phyloP scores from a whole-genome alignment of 805 yeast species.

The Saccharomycopsis sp. region DNA sequence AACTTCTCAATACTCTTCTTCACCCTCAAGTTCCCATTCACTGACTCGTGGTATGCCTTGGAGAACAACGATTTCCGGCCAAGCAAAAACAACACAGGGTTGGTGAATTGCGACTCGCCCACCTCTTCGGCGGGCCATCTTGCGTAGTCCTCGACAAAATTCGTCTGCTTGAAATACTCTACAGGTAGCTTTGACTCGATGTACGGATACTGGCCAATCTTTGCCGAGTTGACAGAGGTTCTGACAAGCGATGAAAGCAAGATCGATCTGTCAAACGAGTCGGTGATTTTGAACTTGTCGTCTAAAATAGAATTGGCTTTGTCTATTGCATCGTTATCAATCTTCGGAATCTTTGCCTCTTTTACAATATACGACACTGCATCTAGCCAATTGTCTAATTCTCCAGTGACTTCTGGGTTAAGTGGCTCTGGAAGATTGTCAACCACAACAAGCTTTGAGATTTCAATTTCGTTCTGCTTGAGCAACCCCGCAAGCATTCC shows the following conservation, averaged over 20 bases:
- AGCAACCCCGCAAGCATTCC: conserved; percentile 11
- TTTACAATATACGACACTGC: conserved; percentile 8
- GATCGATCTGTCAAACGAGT: not conserved
- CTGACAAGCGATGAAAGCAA: conserved; percentile 9
- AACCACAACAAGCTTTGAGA: conserved; percentile 13
- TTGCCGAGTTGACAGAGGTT: conserved; percentile 1
- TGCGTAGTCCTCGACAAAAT: conserved; percentile 1
- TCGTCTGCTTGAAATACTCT: conserved; percentile 1
- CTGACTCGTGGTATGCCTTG: not conserved
- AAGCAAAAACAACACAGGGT: conserved; percentile 17
- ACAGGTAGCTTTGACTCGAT: conserved; percentile 17
- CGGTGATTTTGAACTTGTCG: conserved; percentile 11
- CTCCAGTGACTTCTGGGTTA: not conserved
- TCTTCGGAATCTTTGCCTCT: conserved; percentile 8
- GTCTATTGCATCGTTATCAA: conserved; percentile 15
- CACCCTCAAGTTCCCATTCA: not conserved
- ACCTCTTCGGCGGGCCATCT: conserved; percentile 10
- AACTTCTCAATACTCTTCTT: conserved; percentile 19
- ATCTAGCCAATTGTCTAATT: conserved; percentile 9
- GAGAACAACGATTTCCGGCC: conserved; percentile 13
- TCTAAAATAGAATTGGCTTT: conserved; percentile 5
- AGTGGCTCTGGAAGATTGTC: conserved; percentile 16
- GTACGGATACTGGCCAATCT: not conserved
- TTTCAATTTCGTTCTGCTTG: not conserved
- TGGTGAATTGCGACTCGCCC: not conserved